Percentiles rank a stretch among this genome's conserved stretches.
phyloP scores from a whole-genome alignment of 495 filamentous ascomycete species.

The Neurospora intermedia region DNA sequence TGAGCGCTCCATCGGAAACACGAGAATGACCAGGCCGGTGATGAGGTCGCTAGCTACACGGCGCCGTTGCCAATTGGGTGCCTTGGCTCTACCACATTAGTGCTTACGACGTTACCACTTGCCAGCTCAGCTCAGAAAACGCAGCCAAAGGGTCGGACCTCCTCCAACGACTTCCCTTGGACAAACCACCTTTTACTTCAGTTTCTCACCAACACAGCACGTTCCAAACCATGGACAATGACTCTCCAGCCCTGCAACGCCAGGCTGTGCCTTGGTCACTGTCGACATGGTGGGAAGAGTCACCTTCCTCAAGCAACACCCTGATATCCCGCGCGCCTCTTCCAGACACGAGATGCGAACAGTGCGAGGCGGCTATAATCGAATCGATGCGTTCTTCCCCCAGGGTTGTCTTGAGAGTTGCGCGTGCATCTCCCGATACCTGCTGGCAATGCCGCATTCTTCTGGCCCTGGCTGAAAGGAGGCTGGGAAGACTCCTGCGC shows the following conservation, averaged over 20 bases:
- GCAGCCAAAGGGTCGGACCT: neutral
- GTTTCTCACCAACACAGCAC: neutral
- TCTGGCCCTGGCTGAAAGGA: neutral
- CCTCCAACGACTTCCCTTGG: neutral
- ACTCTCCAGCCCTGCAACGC: neutral
- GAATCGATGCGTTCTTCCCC: neutral
- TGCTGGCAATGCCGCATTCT: neutral
- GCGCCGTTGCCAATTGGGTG: neutral
- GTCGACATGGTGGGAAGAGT: neutral
- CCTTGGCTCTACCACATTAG: neutral
- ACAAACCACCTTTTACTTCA: neutral
- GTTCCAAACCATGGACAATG: neutral
- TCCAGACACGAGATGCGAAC: neutral
- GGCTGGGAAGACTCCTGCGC: neutral
- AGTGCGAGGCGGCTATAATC: neutral
- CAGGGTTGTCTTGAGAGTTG: neutral
- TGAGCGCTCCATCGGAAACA: neutral
- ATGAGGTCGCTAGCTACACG: neutral
- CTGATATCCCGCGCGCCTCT: neutral
- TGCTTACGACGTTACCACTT: neutral
- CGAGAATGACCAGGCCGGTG: neutral
- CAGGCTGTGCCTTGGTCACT: neutral
- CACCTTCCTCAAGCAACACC: neutral
- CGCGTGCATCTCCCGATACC: neutral
- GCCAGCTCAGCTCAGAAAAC: neutral